These are phyloP conservation scores for Ceratocystis cubensis DNA, from an alignment of 2,329 filamentous ascomycete species.

Conservation along the genomic window DNA sequence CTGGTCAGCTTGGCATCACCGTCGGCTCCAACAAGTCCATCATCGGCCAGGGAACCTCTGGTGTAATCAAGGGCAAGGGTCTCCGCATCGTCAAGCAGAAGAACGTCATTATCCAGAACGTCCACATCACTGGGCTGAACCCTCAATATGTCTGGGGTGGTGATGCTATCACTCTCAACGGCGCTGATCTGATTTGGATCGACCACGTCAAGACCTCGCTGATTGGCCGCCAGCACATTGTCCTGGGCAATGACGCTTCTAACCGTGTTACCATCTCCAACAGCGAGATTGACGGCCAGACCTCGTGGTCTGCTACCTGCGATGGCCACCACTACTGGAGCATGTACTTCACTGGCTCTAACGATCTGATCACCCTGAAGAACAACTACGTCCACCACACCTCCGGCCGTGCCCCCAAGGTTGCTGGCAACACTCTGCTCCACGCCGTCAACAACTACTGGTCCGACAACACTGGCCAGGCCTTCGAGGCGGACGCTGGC, in stretches of 20 bases:
- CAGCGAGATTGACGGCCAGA: slow-evolving; percentile 44
- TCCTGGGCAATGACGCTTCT: slow-evolving; percentile 41
- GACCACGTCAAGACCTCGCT: slow-evolving; percentile 45
- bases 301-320: slow-evolving; percentile 44
- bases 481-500: slow-evolving; percentile 41
- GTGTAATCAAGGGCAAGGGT: slow-evolving; percentile 47
- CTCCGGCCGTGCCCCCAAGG: slow-evolving; percentile 44
- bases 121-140: slow-evolving; percentile 44
- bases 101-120: slow-evolving; percentile 47
- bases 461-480: slow-evolving; percentile 42
- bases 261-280: slow-evolving; percentile 49
- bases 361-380: slow-evolving; percentile 46
- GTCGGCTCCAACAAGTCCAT: slow-evolving; percentile 47
- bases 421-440: slow-evolving; percentile 42
- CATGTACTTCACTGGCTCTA: slow-evolving; percentile 44
- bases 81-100: slow-evolving; percentile 36
- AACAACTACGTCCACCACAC: slow-evolving; percentile 49
- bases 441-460: slow-evolving; percentile 53
- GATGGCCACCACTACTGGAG: slow-evolving; percentile 49
- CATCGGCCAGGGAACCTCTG: slow-evolving; percentile 39
- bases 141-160: slow-evolving; percentile 48
- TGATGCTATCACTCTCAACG: slow-evolving; percentile 43
- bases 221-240: slow-evolving; percentile 48
- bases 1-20: slow-evolving; percentile 38
- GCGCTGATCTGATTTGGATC: slow-evolving; percentile 37